Percentiles rank a stretch among this genome's conserved stretches.
Evolutionary conservation across 2,329 filamentous ascomycete species (phyloP).

Genomic region (Neonectria punicea): DNA sequence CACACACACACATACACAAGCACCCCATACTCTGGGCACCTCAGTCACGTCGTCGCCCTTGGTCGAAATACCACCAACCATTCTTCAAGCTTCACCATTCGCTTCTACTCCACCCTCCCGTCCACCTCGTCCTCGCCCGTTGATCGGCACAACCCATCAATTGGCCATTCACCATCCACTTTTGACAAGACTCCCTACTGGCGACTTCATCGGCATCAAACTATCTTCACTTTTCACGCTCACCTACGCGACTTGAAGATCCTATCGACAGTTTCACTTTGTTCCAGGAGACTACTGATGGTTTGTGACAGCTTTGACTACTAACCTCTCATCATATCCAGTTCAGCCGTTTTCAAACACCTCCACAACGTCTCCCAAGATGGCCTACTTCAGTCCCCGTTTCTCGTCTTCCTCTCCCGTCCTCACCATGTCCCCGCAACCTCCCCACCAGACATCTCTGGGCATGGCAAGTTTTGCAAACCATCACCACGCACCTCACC

Average conservation of each 20-base stretch:
- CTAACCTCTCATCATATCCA: conserved; percentile 42
- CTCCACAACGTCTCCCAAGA: conserved; percentile 37
- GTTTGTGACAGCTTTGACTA: conserved; percentile 48
- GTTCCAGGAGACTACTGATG: conserved; percentile 32
- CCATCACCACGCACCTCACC: conserved; percentile 36
- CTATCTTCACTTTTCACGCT: not conserved
- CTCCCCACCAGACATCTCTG: conserved; percentile 47
- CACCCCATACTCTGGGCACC: conserved; percentile 14
- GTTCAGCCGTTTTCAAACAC: conserved; percentile 23
- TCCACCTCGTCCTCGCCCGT: conserved; percentile 27
- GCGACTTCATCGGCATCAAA: not conserved
- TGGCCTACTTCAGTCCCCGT: conserved; percentile 58
- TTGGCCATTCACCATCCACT: not conserved
- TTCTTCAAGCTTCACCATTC: conserved; percentile 20
- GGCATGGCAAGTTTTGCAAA: conserved; percentile 45
- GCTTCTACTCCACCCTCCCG: conserved; percentile 16
- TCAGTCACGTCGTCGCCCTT: conserved; percentile 8
- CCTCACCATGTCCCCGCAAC: conserved; percentile 52
- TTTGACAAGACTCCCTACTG: not conserved
- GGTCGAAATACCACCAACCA: conserved; percentile 15
- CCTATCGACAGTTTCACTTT: conserved; percentile 1
- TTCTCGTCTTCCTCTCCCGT: conserved; percentile 57
- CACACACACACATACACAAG: conserved; percentile 5
- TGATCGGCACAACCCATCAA: conserved; percentile 7
- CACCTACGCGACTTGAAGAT: not conserved